Percentiles rank a stretch among this genome's conserved stretches.
These are phyloP conservation scores for Collariella sp. DNA, from an alignment of 495 filamentous ascomycete species.

Conservation along the genomic window DNA sequence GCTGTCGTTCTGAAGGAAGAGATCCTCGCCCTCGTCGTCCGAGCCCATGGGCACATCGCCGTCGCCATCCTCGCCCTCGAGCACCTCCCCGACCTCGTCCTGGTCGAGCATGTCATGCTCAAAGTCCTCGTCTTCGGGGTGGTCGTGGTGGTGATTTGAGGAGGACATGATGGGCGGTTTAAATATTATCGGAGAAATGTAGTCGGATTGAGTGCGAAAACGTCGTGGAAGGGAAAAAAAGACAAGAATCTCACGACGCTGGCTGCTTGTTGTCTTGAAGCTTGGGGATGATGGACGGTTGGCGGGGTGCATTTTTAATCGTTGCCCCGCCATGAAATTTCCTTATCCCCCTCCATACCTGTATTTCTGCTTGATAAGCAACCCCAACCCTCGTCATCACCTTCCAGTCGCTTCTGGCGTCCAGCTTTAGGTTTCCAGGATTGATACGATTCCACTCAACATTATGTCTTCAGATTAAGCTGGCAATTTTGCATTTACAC, in stretches of 20 bases:
- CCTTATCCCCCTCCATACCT: too few species aligned
- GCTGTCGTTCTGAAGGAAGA: conserved; percentile 81
- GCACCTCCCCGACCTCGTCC: conserved; percentile 49
- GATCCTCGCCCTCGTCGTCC: conserved; percentile 56
- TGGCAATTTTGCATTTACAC: too few species aligned
- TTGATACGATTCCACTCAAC: too few species aligned
- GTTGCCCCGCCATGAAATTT: not conserved
- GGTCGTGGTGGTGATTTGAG: conserved; percentile 16
- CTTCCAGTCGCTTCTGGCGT: not conserved
- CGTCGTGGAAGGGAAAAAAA: not conserved
- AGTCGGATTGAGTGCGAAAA: not conserved
- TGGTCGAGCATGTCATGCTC: conserved; percentile 55
- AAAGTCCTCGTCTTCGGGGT: conserved; percentile 36
- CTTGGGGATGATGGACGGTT: not conserved
- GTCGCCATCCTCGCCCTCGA: conserved; percentile 57
- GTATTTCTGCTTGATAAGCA: conserved; percentile 14
- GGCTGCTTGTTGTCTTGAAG: not conserved
- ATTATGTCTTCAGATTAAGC: too few species aligned
- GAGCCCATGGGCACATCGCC: conserved; percentile 69
- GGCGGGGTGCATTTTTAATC: conserved; percentile 3
- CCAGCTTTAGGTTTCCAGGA: too few species aligned
- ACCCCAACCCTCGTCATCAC: not conserved
- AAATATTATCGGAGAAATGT: not conserved
- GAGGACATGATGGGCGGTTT: conserved; percentile 13
- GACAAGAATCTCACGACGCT: not conserved